Percentiles rank a stretch among this genome's conserved stretches.
These are phyloP conservation scores for Aquilaria agallochum DNA, from an alignment of 441 rosid genomes.

Conservation along the genomic window DNA sequence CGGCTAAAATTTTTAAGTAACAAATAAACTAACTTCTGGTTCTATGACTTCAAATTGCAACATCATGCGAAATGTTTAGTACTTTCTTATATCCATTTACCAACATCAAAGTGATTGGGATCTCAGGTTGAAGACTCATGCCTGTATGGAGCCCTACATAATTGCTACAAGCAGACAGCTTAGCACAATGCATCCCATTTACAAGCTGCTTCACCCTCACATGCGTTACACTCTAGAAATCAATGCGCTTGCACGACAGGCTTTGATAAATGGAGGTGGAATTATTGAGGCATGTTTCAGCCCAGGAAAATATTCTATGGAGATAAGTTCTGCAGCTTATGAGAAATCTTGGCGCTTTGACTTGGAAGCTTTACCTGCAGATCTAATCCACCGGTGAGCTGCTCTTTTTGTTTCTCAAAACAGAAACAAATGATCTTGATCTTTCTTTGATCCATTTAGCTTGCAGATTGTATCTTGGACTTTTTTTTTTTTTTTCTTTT, in stretches of 20 bases:
- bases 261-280: conserved; percentile 91
- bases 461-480: not conserved
- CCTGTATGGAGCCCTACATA: conserved; percentile 85
- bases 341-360: conserved; percentile 80
- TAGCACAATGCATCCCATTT: conserved; percentile 84
- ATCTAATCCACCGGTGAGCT: conserved; percentile 75
- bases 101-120: not conserved
- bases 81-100: too few species aligned
- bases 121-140: conserved; percentile 87
- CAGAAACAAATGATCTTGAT: not conserved
- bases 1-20: too few species aligned
- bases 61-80: too few species aligned
- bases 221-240: conserved; percentile 93
- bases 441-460: not conserved
- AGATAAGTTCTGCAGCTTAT: conserved; percentile 85
- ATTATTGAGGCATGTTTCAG: conserved; percentile 85
- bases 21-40: too few species aligned
- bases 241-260: conserved; percentile 85
- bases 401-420: conserved; percentile 7
- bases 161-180: conserved; percentile 91
- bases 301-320: conserved; percentile 82
- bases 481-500: not conserved
- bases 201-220: conserved; percentile 82
- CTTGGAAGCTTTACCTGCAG: conserved; percentile 93
- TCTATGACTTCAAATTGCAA: too few species aligned